Evolutionary conservation across 116 monocot genomes (phyloP).

Genomic region (Phalaenopsis hybrid): DNA sequence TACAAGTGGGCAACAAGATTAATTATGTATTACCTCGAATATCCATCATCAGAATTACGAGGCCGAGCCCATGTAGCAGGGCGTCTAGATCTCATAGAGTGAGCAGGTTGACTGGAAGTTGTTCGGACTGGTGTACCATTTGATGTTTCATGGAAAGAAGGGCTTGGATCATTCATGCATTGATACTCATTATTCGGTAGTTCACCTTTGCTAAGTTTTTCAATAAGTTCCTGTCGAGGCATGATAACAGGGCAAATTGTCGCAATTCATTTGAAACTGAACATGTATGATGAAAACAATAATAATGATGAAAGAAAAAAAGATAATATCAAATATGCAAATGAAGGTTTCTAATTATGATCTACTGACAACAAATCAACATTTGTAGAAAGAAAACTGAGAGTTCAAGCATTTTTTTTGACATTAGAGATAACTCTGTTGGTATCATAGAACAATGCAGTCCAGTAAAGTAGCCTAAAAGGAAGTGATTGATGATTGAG

Average conservation of each 20-base stretch:
- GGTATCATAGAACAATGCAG: too few relatives aligned
- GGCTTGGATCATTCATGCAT: slow-evolving; percentile 55
- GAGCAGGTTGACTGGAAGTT: slow-evolving; percentile 12
- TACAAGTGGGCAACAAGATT: not conserved
- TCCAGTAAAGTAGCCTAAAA: too few relatives aligned
- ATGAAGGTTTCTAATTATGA: not conserved
- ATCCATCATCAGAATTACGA: slow-evolving; percentile 54
- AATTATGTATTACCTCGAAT: slow-evolving; percentile 32
- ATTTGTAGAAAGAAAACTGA: too few relatives aligned
- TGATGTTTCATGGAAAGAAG: slow-evolving; percentile 30
- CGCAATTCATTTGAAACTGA: not conserved
- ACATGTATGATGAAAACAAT: not conserved
- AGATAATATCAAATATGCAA: not conserved
- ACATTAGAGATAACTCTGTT: too few relatives aligned
- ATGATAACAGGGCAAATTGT: not conserved
- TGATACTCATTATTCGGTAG: slow-evolving; percentile 56
- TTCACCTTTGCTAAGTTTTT: slow-evolving; percentile 54
- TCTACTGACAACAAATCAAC: too few relatives aligned
- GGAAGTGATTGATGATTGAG: too few relatives aligned
- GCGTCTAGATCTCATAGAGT: slow-evolving; percentile 55
- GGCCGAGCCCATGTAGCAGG: slow-evolving; percentile 55
- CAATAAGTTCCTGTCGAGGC: slow-evolving; percentile 51
- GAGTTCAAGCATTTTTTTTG: too few relatives aligned
- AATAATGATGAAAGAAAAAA: not conserved
- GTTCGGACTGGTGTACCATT: slow-evolving; percentile 8